These are phyloP conservation scores for Xylaria sp. DNA, from an alignment of 2,329 filamentous ascomycete species.

Conservation along the genomic window DNA sequence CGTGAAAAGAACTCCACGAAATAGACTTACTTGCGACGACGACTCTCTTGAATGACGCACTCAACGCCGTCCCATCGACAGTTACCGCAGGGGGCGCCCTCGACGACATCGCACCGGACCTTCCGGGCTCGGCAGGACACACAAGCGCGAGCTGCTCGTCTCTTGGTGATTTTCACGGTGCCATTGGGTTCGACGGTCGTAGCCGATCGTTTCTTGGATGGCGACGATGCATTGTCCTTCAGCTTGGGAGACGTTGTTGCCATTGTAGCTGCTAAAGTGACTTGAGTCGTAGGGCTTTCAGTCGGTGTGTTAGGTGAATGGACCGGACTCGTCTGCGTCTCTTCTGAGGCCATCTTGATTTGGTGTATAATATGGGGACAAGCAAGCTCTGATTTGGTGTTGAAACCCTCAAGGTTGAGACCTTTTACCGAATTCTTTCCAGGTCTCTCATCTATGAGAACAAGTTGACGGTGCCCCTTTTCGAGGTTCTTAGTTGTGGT, in stretches of 20 bases:
- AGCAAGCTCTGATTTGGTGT: constrained; percentile 7
- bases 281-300: constrained; percentile 16
- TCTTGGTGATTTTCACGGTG: constrained; percentile 56
- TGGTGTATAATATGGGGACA: not conserved
- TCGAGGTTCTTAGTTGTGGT: constrained; percentile 14
- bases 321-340: constrained; percentile 20
- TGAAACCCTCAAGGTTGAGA: not conserved
- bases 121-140: constrained; percentile 77
- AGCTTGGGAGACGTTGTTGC: constrained; percentile 16
- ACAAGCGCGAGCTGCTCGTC: constrained; percentile 85
- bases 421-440: constrained; percentile 8
- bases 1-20: constrained; percentile 5
- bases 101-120: constrained; percentile 89
- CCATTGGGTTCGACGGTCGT: constrained; percentile 32
- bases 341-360: constrained; percentile 24
- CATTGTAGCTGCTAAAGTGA: constrained; percentile 4
- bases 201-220: constrained; percentile 32
- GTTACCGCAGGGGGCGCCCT: constrained; percentile 81
- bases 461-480: constrained; percentile 12
- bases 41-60: constrained; percentile 73
- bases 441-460: constrained; percentile 6
- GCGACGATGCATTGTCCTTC: constrained; percentile 17
- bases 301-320: constrained; percentile 25
- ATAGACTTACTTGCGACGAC: constrained; percentile 71
- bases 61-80: constrained; percentile 76